Percentiles rank a stretch among this genome's conserved stretches.
These are phyloP conservation scores for Ascochyta rabiei DNA, from an alignment of 2,329 filamentous ascomycete species.

Conservation along the genomic window DNA sequence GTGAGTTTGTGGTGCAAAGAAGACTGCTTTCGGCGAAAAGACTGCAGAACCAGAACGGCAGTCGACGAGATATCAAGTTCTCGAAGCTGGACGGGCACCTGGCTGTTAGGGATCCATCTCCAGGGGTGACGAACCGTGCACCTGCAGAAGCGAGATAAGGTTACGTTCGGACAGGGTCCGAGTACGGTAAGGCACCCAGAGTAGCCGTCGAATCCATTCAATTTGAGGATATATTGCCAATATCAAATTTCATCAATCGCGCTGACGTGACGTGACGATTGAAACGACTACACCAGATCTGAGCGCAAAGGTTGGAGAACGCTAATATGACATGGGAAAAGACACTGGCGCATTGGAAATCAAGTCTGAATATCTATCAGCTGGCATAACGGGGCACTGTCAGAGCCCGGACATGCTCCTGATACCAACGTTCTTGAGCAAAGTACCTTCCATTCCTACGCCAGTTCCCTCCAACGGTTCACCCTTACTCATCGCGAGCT, in stretches of 20 bases:
- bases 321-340: background rate
- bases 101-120: background rate
- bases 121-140: background rate
- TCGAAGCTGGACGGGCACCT: background rate
- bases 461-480: constrained; percentile 46
- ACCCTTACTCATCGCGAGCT: constrained; percentile 58
- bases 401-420: constrained; percentile 47
- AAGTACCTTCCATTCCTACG: constrained; percentile 48
- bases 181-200: background rate
- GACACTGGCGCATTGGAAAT: background rate
- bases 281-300: too few relatives aligned
- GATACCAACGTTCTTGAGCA: constrained; percentile 50
- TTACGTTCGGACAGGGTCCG: background rate
- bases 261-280: background rate
- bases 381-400: background rate
- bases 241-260: background rate
- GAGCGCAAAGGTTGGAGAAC: background rate
- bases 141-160: constrained; percentile 7
- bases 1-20: too few relatives aligned
- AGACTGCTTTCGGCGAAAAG: too few relatives aligned
- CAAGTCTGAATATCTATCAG: background rate
- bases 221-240: background rate
- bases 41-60: too few relatives aligned
- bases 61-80: too few relatives aligned
- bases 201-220: background rate